Conservation (phyloP, 2,329 filamentous ascomycete genomes). For the Leptographium radiaticola region DNA sequence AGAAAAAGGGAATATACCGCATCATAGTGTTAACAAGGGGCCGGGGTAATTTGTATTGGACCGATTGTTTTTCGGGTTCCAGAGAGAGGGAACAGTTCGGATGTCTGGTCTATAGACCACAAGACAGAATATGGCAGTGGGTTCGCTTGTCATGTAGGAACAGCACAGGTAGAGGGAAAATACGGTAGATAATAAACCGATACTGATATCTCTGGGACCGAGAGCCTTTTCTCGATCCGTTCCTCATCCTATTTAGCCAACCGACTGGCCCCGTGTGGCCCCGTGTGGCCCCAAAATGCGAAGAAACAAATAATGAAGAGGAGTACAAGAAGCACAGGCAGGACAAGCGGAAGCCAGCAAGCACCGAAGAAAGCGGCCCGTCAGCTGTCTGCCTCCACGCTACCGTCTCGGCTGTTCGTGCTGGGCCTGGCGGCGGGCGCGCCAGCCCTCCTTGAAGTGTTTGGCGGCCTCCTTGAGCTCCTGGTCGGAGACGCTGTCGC, state of each 20-base stretch:
- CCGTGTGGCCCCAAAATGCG: too few species aligned
- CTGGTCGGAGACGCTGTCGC: conserved; percentile 68
- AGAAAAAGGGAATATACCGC: neutral
- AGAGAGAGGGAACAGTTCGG: neutral
- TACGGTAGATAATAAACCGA: neutral
- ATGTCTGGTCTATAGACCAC: neutral
- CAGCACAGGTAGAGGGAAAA: neutral
- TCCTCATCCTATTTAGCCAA: too few species aligned
- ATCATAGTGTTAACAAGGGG: neutral
- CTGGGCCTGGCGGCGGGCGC: conserved; percentile 38
- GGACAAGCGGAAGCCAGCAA: too few species aligned
- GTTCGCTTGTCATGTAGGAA: neutral
- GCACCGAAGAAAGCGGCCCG: too few species aligned
- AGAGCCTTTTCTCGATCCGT: neutral
- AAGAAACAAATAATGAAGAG: too few species aligned
- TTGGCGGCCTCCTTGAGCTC: conserved; percentile 61
- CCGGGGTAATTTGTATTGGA: neutral
- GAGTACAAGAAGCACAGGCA: too few species aligned
- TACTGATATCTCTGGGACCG: neutral
- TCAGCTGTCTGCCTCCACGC: neutral
- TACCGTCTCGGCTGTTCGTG: conserved; percentile 8
- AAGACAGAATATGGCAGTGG: neutral
- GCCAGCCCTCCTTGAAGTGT: conserved; percentile 70
- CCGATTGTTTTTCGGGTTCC: neutral
- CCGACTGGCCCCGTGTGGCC: too few species aligned